phyloP scores from a whole-genome alignment of 345 rosid species.

The Populus alba region DNA sequence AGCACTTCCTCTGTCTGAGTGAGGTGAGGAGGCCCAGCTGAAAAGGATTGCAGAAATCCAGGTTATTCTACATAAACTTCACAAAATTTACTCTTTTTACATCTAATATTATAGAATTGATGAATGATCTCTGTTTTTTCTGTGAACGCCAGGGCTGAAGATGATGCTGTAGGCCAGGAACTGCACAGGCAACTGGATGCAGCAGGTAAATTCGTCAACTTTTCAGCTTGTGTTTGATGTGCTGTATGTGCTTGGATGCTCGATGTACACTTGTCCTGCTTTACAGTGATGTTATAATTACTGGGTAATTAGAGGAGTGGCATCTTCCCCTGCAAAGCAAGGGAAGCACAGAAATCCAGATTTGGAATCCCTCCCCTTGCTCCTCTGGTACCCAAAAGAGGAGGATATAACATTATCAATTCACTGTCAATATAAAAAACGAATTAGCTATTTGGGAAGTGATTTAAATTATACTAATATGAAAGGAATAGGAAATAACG shows the following conservation, averaged over 20 bases:
- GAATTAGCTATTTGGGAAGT: not conserved
- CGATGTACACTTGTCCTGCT: not conserved
- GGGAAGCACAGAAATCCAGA: not conserved
- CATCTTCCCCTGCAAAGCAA: not conserved
- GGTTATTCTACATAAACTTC: slow-evolving; percentile 28
- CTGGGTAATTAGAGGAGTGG: not conserved
- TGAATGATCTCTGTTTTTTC: not conserved
- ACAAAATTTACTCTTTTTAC: not conserved
- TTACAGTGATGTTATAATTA: not conserved
- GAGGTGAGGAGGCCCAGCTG: slow-evolving; percentile 90
- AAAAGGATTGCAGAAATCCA: slow-evolving; percentile 75
- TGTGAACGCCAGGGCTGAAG: slow-evolving; percentile 51
- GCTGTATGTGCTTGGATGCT: not conserved
- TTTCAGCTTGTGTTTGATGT: not conserved
- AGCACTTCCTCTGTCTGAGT: slow-evolving; percentile 84
- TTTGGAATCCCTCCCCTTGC: not conserved
- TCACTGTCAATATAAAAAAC: not conserved
- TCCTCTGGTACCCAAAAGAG: not conserved
- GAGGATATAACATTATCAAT: not conserved
- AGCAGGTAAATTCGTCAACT: slow-evolving; percentile 50
- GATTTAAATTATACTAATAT: no score
- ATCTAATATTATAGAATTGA: not conserved
- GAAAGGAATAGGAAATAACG: not conserved
- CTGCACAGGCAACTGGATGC: slow-evolving; percentile 92
- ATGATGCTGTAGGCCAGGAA: slow-evolving; percentile 79